These are phyloP conservation scores for Pichia sp. DNA, from an alignment of 1,139 yeast species.

Conservation along the genomic window DNA sequence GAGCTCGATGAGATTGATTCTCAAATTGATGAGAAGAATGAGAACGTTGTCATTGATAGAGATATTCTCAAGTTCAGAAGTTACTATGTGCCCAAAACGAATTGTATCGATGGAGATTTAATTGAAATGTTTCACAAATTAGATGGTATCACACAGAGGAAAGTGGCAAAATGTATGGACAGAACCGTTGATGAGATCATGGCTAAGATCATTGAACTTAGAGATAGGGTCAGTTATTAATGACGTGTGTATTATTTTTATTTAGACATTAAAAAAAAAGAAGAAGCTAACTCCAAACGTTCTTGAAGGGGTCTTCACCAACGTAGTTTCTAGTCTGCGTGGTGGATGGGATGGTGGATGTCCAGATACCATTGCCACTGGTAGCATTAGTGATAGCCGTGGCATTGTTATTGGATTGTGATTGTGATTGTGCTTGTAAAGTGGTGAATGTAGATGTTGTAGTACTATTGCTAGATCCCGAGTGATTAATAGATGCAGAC, in stretches of 20 bases:
- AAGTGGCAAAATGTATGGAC: slow-evolving; percentile 48
- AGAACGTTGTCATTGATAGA: too few species aligned
- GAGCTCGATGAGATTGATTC: slow-evolving; percentile 3
- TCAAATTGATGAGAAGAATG: too few species aligned
- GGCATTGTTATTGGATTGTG: too few species aligned
- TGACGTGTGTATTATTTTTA: background rate
- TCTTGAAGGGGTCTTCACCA: slow-evolving; percentile 60
- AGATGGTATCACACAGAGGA: slow-evolving; percentile 33
- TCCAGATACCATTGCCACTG: slow-evolving; percentile 8
- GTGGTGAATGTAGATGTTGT: slow-evolving; percentile 2
- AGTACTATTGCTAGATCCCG: slow-evolving; percentile 1
- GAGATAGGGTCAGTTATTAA: slow-evolving; percentile 33
- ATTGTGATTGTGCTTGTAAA: background rate
- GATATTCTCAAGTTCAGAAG: slow-evolving; percentile 66
- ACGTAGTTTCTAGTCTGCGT: slow-evolving; percentile 8
- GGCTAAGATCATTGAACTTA: slow-evolving; percentile 50
- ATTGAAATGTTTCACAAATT: slow-evolving; percentile 51
- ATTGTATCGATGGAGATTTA: slow-evolving; percentile 83
- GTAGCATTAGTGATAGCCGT: too few species aligned
- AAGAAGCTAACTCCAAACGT: slow-evolving; percentile 45
- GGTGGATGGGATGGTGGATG: slow-evolving; percentile 1
- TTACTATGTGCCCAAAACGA: slow-evolving; percentile 69
- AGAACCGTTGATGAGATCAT: slow-evolving; percentile 54
- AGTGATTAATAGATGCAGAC: slow-evolving; percentile 9
- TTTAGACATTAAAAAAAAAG: background rate